Percentiles rank a stretch among this genome's conserved stretches.
Evolutionary conservation across 202 grass and related monocot genomes (phyloP).

Genomic region (Eragrostis tef): DNA sequence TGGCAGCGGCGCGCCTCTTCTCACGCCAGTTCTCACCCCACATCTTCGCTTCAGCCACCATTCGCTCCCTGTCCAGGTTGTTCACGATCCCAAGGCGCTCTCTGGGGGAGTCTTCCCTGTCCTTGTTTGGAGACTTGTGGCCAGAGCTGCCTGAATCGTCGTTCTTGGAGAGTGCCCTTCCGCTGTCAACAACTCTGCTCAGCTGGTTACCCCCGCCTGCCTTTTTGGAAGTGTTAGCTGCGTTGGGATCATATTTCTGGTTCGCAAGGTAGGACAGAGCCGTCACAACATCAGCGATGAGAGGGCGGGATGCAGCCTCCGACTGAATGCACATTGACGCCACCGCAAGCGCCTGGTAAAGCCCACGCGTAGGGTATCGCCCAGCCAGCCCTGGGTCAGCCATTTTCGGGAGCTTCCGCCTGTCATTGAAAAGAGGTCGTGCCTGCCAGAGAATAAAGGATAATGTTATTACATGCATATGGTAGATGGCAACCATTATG

Average conservation of each 20-base stretch:
- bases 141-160: conserved; percentile 51
- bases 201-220: conserved; percentile 33
- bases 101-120: conserved; percentile 57
- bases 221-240: conserved; percentile 40
- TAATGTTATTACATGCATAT: conserved; percentile 1
- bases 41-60: conserved; percentile 92
- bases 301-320: conserved; percentile 73
- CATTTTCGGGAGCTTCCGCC: conserved; percentile 79
- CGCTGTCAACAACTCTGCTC: conserved; percentile 46
- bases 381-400: conserved; percentile 76
- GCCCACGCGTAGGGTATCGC: conserved; percentile 68
- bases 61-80: conserved; percentile 70
- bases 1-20: conserved; percentile 66
- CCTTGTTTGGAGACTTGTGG: conserved; percentile 50
- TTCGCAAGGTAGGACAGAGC: conserved; percentile 77
- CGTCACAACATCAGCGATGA: conserved; percentile 80
- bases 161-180: conserved; percentile 50
- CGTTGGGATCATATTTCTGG: conserved; percentile 62
- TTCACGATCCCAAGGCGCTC: conserved; percentile 43
- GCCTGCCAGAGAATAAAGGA: conserved; percentile 59
- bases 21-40: conserved; percentile 93
- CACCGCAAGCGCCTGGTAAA: conserved; percentile 80
- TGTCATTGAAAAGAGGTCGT: conserved; percentile 83
- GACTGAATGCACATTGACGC: conserved; percentile 98
- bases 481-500: not conserved